phyloP scores from a whole-genome alignment of 116 monocot genomes.

The Thalassia testudinum region DNA sequence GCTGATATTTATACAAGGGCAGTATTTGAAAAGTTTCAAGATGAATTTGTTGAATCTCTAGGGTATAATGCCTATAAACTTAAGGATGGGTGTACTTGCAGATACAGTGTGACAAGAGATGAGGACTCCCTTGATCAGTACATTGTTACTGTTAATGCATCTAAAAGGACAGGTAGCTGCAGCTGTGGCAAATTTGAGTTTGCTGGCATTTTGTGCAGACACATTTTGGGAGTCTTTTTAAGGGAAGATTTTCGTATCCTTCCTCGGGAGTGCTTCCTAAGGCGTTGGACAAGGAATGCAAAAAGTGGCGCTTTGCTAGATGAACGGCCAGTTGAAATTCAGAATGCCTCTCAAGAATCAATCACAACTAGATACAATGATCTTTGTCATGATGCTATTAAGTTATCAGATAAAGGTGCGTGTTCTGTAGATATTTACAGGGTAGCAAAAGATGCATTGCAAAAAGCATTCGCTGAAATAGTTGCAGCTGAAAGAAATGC shows the following conservation, averaged over 20 bases:
- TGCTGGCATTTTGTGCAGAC: conserved; percentile 82
- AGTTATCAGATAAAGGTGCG: conserved; percentile 63
- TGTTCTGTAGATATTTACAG: conserved; percentile 53
- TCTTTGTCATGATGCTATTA: conserved; percentile 72
- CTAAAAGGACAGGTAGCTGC: conserved; percentile 50
- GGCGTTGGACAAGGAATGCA: conserved; percentile 81
- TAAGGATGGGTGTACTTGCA: conserved; percentile 38
- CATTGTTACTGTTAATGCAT: conserved; percentile 46
- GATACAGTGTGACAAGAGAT: conserved; percentile 66
- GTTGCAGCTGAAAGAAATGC: conserved; percentile 41
- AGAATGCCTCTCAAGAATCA: conserved; percentile 25
- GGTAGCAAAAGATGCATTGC: conserved; percentile 57
- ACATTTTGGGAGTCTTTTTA: conserved; percentile 70
- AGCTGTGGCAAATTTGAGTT: conserved; percentile 85
- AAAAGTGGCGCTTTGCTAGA: conserved; percentile 27
- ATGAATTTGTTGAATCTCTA: conserved; percentile 83
- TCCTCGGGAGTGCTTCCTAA: conserved; percentile 64
- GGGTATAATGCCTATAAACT: conserved; percentile 62
- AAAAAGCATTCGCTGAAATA: conserved; percentile 64
- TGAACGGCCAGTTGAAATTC: conserved; percentile 15
- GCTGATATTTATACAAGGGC: conserved; percentile 54
- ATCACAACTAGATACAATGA: conserved; percentile 53
- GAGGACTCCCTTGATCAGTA: conserved; percentile 67
- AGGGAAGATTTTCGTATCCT: conserved; percentile 68
- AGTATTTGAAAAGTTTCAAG: conserved; percentile 74